Percentiles rank a stretch among this genome's conserved stretches.
phyloP scores from a whole-genome alignment of 2,329 filamentous ascomycete species.

The Myriosclerotinia scirpicola region DNA sequence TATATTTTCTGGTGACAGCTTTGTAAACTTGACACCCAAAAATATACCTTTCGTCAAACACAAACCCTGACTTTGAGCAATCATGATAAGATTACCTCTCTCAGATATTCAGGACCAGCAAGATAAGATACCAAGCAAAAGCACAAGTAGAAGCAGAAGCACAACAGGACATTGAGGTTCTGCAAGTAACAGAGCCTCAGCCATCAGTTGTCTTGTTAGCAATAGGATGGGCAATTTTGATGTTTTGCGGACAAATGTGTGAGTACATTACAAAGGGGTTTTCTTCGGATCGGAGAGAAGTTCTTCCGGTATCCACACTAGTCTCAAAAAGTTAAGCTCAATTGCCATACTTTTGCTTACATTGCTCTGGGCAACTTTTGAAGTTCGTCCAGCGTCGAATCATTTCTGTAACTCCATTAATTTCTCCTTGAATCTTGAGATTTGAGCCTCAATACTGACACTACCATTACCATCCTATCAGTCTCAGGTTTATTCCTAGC shows the following conservation, averaged over 20 bases:
- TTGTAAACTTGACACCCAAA: background rate
- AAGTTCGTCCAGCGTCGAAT: slow-evolving; percentile 9
- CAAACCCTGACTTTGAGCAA: background rate
- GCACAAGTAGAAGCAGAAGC: background rate
- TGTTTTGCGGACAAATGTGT: no score
- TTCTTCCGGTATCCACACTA: background rate
- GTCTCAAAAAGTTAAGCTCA: slow-evolving; percentile 16
- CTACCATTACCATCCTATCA: slow-evolving; percentile 1
- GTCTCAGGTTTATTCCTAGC: background rate
- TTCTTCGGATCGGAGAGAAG: background rate
- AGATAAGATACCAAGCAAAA: background rate
- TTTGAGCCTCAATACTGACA: slow-evolving; percentile 9
- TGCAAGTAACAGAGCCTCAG: background rate
- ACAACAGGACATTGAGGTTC: background rate
- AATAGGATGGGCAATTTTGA: background rate
- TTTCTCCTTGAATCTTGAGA: slow-evolving; percentile 9
- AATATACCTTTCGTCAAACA: background rate
- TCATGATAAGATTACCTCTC: background rate
- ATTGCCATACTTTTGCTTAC: slow-evolving; percentile 14
- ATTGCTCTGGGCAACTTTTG: slow-evolving; percentile 15
- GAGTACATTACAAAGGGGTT: background rate
- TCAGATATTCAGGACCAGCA: background rate
- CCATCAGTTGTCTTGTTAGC: background rate
- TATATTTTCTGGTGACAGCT: no score
- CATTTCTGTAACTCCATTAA: slow-evolving; percentile 22